Evolutionary conservation across 148 eudicot species (phyloP).

Genomic region (Oxyria digyna): DNA sequence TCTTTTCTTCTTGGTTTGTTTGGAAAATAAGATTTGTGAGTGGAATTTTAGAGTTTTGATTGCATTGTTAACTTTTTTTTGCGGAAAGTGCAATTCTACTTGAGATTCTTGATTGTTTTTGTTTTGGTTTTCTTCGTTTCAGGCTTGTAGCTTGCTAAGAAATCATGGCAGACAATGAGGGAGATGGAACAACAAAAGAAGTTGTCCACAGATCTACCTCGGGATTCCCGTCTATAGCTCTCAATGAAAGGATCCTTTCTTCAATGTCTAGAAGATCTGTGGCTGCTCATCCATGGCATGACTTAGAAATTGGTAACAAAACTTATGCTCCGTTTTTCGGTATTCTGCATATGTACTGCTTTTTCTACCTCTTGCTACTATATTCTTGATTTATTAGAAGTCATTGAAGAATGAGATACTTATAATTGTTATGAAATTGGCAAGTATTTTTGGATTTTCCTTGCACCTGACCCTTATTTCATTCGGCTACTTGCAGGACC

Average conservation of each 20-base stretch:
- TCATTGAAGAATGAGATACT: neutral
- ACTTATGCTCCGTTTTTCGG: neutral
- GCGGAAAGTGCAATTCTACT: neutral
- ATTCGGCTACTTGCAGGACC: conserved; percentile 51
- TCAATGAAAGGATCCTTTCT: conserved; percentile 83
- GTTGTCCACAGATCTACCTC: conserved; percentile 12
- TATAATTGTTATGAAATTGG: neutral
- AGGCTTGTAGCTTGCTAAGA: conserved; percentile 5
- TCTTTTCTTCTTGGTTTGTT: neutral
- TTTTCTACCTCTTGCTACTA: neutral
- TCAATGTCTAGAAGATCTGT: conserved; percentile 72
- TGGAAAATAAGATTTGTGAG: neutral
- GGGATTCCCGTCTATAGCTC: conserved; percentile 29
- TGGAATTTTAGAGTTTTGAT: neutral
- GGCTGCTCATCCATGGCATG: conserved; percentile 99
- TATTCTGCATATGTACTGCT: neutral
- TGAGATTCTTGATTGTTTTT: neutral
- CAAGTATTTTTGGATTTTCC: neutral
- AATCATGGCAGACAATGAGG: conserved; percentile 42
- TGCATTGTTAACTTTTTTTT: neutral
- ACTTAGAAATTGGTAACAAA: conserved; percentile 63
- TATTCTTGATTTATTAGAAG: neutral
- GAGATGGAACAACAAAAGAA: conserved; percentile 24
- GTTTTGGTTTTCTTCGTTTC: neutral
- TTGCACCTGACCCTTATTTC: neutral